phyloP scores from a whole-genome alignment of 2,329 filamentous ascomycete species.

The Xylaria sp. region DNA sequence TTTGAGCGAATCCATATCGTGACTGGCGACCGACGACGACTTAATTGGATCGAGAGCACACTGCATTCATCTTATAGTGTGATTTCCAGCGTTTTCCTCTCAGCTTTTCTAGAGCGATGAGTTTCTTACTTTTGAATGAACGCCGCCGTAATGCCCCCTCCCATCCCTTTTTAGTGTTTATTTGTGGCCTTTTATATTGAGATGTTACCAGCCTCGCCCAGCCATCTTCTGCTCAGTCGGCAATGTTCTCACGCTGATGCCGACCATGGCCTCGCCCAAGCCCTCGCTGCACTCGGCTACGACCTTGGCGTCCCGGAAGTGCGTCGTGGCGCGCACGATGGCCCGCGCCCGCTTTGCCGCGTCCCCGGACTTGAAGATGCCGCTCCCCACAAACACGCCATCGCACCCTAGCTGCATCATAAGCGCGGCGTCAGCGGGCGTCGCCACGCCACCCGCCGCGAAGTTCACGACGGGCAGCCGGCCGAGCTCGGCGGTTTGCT shows the following conservation, averaged over 20 bases:
- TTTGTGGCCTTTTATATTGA: background rate
- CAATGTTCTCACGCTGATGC: slow-evolving; percentile 87
- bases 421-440: slow-evolving; percentile 92
- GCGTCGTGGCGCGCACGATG: slow-evolving; percentile 93
- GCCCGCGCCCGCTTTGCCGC: slow-evolving; percentile 90
- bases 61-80: background rate
- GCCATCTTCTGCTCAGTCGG: slow-evolving; percentile 83
- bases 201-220: slow-evolving; percentile 80
- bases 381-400: slow-evolving; percentile 95
- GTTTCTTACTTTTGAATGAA: background rate
- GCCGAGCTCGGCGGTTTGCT: slow-evolving; percentile 86
- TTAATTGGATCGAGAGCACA: background rate
- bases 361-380: slow-evolving; percentile 97
- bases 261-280: slow-evolving; percentile 97
- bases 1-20: background rate
- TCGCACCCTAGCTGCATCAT: slow-evolving; percentile 99
- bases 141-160: background rate
- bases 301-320: slow-evolving; percentile 86
- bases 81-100: background rate
- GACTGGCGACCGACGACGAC: background rate
- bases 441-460: slow-evolving; percentile 98
- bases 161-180: background rate
- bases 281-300: slow-evolving; percentile 88
- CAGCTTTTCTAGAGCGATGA: background rate
- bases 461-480: slow-evolving; percentile 97